Percentiles rank a stretch among this genome's conserved stretches.
Evolutionary conservation across 177 flowering plant species (phyloP).

Genomic region (Tripterygium wilfordii): DNA sequence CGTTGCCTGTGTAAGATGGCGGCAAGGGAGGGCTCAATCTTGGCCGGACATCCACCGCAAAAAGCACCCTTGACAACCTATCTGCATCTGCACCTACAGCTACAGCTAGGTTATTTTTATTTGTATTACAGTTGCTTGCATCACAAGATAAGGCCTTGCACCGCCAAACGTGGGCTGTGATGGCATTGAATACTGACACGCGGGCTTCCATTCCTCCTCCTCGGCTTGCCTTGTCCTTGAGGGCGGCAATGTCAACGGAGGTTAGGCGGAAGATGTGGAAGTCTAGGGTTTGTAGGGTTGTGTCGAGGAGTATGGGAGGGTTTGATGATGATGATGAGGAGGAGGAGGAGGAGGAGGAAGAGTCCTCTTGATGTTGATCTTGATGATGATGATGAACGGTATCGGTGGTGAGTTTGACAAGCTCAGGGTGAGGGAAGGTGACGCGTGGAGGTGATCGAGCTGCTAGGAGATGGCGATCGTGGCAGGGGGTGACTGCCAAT

Average conservation of each 20-base stretch:
- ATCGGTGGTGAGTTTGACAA: slow-evolving; percentile 21
- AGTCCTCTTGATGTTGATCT: too few species aligned
- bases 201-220: too few species aligned
- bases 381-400: too few species aligned
- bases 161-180: slow-evolving; percentile 58
- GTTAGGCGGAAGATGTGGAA: slow-evolving; percentile 41
- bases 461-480: slow-evolving; percentile 43
- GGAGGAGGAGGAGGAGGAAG: too few species aligned
- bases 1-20: slow-evolving; percentile 46
- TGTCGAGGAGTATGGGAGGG: slow-evolving; percentile 25
- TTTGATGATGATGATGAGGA: too few species aligned
- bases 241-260: slow-evolving; percentile 23
- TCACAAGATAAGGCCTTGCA: slow-evolving; percentile 51
- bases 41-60: slow-evolving; percentile 53
- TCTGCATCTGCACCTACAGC: slow-evolving; percentile 2
- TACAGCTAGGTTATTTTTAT: neutral
- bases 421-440: slow-evolving; percentile 60
- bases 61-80: slow-evolving; percentile 39
- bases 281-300: slow-evolving; percentile 28
- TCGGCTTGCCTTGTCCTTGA: slow-evolving; percentile 56
- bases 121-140: neutral
- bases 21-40: slow-evolving; percentile 57
- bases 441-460: slow-evolving; percentile 67
- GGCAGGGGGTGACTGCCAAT: slow-evolving; percentile 35
- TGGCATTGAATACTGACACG: slow-evolving; percentile 49